Evolutionary conservation across 441 rosid species (phyloP).

Genomic region (Pelargonium australe): DNA sequence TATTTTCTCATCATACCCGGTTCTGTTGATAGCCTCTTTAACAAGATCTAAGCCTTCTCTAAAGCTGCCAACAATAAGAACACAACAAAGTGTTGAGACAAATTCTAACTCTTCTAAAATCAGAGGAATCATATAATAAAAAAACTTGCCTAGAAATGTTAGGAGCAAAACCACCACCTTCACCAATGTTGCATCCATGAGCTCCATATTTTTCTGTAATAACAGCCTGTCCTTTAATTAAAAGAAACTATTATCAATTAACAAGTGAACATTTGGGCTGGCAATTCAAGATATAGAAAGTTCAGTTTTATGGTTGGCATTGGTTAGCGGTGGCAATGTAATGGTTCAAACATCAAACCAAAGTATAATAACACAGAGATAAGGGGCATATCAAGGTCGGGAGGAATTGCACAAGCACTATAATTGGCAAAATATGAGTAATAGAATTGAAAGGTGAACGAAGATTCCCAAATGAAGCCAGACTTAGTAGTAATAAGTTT

Average conservation of each 20-base stretch:
- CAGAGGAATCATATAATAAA: conserved; percentile 12
- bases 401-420: neutral
- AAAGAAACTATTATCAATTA: conserved; percentile 29
- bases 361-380: neutral
- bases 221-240: conserved; percentile 64
- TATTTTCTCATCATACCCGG: conserved; percentile 72
- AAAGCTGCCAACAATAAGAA: conserved; percentile 47
- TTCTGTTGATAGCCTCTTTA: conserved; percentile 87
- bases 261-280: conserved; percentile 10
- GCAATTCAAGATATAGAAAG: conserved; percentile 3
- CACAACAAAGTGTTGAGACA: neutral
- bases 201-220: conserved; percentile 72
- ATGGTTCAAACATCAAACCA: conserved; percentile 1
- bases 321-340: neutral
- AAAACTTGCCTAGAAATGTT: conserved; percentile 67
- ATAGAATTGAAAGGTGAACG: neutral
- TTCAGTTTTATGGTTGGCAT: neutral
- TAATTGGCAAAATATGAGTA: neutral
- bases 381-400: neutral
- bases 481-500: neutral
- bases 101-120: neutral
- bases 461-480: neutral
- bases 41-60: conserved; percentile 90
- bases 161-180: conserved; percentile 95
- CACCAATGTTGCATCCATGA: conserved; percentile 80